These are phyloP conservation scores for Strobilomyces dryophilus DNA, from an alignment of 768 basidiomycete species.

Conservation along the genomic window DNA sequence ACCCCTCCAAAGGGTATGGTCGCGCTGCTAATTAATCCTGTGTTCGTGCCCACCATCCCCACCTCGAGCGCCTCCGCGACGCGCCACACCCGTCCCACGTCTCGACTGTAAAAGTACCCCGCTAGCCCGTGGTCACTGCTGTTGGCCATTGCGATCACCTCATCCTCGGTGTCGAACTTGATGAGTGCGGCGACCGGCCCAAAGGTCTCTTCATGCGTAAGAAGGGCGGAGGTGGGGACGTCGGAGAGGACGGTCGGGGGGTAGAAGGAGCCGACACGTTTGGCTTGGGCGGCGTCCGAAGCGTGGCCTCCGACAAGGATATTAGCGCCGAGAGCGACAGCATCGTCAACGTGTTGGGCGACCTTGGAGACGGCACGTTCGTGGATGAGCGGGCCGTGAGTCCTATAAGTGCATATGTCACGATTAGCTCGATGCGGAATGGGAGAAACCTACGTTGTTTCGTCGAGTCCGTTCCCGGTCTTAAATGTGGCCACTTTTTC, in stretches of 20 bases:
- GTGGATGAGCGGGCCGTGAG: conserved; percentile 96
- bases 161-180: conserved; percentile 92
- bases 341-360: conserved; percentile 81
- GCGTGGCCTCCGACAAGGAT: conserved; percentile 86
- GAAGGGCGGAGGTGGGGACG: conserved; percentile 61
- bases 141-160: conserved; percentile 86
- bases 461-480: conserved; percentile 83
- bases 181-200: conserved; percentile 86
- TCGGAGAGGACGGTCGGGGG: conserved; percentile 86
- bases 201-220: conserved; percentile 90
- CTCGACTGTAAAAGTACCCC: conserved; percentile 89
- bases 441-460: conserved; percentile 52
- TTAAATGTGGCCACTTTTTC: conserved; percentile 82
- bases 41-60: conserved; percentile 88
- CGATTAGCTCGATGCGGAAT: not conserved
- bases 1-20: conserved; percentile 86
- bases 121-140: conserved; percentile 80
- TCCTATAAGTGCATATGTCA: conserved; percentile 39
- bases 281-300: conserved; percentile 35
- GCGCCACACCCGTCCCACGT: conserved; percentile 87
- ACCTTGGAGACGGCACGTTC: conserved; percentile 82
- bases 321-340: conserved; percentile 79
- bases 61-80: conserved; percentile 94
- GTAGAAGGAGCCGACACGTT: conserved; percentile 58
- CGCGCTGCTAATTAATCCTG: conserved; percentile 73